A percentile compares a stretch with the other conserved stretches of the same genome.
Evolutionary conservation across 1,284 basidiomycete species (phyloP).

Genomic region (Schizophyllum amplum): DNA sequence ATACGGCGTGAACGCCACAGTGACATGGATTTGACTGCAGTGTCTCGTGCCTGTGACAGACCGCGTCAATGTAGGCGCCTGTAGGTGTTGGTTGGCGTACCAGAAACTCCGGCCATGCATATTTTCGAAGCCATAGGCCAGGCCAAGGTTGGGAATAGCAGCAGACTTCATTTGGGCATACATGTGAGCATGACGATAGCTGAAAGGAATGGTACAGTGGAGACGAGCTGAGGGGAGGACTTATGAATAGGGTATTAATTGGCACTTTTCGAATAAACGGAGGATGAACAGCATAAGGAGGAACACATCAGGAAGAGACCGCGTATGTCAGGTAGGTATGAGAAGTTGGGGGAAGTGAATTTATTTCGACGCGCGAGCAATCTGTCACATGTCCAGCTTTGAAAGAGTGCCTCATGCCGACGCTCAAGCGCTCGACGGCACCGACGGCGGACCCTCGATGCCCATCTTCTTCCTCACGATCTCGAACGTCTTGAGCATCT

Average conservation of each 20-base stretch:
- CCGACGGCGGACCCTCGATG: constrained; percentile 34
- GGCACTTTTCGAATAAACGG: not conserved
- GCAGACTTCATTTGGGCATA: not conserved
- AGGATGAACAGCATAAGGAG: not conserved
- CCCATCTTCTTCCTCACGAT: constrained; percentile 78
- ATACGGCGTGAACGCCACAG: not conserved
- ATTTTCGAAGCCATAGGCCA: too few relatives aligned
- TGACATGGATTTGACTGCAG: not conserved
- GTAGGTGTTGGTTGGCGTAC: not conserved
- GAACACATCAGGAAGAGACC: not conserved
- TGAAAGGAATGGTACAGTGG: too few relatives aligned
- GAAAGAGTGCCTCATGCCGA: not conserved
- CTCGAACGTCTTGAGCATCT: constrained; percentile 94
- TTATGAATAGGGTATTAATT: not conserved
- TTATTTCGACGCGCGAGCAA: not conserved
- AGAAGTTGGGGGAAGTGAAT: not conserved
- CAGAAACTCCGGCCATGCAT: too few relatives aligned
- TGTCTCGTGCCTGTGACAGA: not conserved
- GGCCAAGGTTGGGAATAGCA: not conserved
- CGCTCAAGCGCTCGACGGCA: not conserved
- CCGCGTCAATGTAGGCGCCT: not conserved
- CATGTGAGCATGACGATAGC: not conserved
- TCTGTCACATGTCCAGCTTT: not conserved
- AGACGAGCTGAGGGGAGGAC: not conserved
- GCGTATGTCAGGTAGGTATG: not conserved